Evolutionary conservation across 75 land plant genomes (phyloP).

Genomic region (Azolla pinnata): DNA sequence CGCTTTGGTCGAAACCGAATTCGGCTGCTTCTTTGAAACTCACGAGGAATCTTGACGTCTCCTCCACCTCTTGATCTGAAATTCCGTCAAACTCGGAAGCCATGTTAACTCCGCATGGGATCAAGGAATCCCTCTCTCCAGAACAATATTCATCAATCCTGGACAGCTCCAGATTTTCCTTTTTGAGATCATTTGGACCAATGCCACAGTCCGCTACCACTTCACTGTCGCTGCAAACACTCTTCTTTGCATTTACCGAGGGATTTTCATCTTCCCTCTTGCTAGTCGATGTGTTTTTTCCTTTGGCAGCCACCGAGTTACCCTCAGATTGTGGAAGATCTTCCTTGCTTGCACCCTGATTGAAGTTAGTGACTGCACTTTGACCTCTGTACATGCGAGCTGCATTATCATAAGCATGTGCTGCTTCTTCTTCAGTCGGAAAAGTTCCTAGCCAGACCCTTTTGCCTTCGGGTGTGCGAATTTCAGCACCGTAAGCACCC

Average conservation of each 20-base stretch:
- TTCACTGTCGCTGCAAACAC: too few species aligned
- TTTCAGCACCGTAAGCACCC: constrained; percentile 62
- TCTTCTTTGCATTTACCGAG: too few species aligned
- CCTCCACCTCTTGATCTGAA: constrained; percentile 3
- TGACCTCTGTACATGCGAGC: constrained; percentile 31
- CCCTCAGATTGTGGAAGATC: constrained; percentile 1
- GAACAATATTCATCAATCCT: background rate
- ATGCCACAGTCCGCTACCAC: too few species aligned
- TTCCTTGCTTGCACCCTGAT: constrained; percentile 7
- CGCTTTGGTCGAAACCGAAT: background rate
- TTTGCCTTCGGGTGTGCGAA: constrained; percentile 41
- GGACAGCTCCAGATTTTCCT: too few species aligned
- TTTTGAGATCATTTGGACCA: too few species aligned
- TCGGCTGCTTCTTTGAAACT: background rate
- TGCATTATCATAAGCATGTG: constrained; percentile 38
- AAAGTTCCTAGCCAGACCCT: constrained; percentile 39
- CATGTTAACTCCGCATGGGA: background rate
- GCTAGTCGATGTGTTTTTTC: too few species aligned
- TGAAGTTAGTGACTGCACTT: constrained; percentile 38
- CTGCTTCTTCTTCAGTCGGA: constrained; percentile 38
- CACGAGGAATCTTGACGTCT: constrained; percentile 1
- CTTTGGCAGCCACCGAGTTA: too few species aligned
- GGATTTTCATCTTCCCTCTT: too few species aligned
- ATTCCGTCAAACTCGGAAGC: background rate
- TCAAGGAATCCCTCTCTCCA: background rate